Evolutionary conservation across 371 early-diverging fungal genomes (phyloP).

Genomic region (Syncephalastrum contaminatum): DNA sequence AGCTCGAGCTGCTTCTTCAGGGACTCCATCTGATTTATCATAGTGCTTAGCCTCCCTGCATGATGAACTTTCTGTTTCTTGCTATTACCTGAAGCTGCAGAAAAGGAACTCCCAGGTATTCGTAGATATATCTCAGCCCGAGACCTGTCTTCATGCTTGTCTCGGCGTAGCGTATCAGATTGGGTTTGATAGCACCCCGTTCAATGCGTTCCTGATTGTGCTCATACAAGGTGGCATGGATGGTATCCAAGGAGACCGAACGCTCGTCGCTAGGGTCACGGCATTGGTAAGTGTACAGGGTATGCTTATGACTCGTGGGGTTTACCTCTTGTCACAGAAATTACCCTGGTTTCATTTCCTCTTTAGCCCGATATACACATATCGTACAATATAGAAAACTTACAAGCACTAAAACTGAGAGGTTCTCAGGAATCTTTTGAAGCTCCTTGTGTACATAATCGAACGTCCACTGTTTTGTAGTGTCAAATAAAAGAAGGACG

Average conservation of each 20-base stretch:
- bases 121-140: constrained; percentile 63
- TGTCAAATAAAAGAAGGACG: constrained; percentile 59
- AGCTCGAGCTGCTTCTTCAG: constrained; percentile 58
- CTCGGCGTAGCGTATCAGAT: constrained; percentile 61
- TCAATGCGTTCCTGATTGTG: constrained; percentile 44
- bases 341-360: constrained; percentile 32
- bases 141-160: constrained; percentile 60
- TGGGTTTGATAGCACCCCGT: constrained; percentile 48
- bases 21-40: constrained; percentile 47
- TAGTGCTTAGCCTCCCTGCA: not conserved
- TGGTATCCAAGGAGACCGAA: constrained; percentile 29
- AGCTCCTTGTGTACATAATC: constrained; percentile 56
- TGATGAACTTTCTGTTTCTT: not conserved
- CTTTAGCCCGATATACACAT: too few relatives aligned
- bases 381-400: constrained; percentile 7
- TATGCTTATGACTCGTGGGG: not conserved
- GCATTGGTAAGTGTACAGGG: not conserved
- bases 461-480: constrained; percentile 66
- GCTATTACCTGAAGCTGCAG: constrained; percentile 56
- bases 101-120: constrained; percentile 63
- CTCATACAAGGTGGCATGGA: constrained; percentile 44
- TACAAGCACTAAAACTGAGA: constrained; percentile 59
- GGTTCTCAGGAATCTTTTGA: constrained; percentile 51
- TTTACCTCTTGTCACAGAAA: constrained; percentile 44
- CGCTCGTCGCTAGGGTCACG: constrained; percentile 19